phyloP scores from a whole-genome alignment of 495 filamentous ascomycete genomes.

The Ascodesmis nigricans region DNA sequence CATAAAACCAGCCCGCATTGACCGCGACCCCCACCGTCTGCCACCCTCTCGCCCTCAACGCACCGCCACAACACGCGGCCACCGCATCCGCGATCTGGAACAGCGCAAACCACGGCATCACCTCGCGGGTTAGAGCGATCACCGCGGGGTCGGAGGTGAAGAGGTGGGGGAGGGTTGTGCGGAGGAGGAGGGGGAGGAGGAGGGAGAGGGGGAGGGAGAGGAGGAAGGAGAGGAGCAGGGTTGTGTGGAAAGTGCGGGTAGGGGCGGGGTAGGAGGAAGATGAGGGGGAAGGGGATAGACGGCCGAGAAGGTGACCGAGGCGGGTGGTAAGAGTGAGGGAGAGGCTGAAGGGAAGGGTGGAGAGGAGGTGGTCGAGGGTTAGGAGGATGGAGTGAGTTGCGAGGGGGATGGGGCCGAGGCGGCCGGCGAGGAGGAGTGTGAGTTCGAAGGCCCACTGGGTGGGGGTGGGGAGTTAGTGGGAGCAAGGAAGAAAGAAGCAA shows the following conservation, averaged over 20 bases:
- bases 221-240: conserved; percentile 58
- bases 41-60: too few relatives aligned
- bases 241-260: too few relatives aligned
- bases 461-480: conserved; percentile 2
- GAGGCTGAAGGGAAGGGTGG: conserved; percentile 78
- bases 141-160: conserved; percentile 66
- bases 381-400: conserved; percentile 85
- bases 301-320: conserved; percentile 64
- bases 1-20: too few relatives aligned
- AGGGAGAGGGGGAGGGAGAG: conserved; percentile 77
- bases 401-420: conserved; percentile 59
- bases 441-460: conserved; percentile 86
- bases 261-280: conserved; percentile 64
- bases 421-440: conserved; percentile 70
- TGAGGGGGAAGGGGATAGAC: conserved; percentile 89
- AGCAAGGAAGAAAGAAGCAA: too few relatives aligned
- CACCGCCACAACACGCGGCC: too few relatives aligned
- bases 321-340: conserved; percentile 65
- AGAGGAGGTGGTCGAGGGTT: conserved; percentile 83
- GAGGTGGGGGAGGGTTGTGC: conserved; percentile 83
- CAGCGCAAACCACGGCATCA: conserved; percentile 71
- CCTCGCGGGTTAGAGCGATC: conserved; percentile 52
- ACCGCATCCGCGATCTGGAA: conserved; percentile 87
- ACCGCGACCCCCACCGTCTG: too few relatives aligned
- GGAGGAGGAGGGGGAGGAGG: conserved; percentile 82